Conservation (phyloP, 148 eudicot species). For the Amaranthus cruentus region DNA sequence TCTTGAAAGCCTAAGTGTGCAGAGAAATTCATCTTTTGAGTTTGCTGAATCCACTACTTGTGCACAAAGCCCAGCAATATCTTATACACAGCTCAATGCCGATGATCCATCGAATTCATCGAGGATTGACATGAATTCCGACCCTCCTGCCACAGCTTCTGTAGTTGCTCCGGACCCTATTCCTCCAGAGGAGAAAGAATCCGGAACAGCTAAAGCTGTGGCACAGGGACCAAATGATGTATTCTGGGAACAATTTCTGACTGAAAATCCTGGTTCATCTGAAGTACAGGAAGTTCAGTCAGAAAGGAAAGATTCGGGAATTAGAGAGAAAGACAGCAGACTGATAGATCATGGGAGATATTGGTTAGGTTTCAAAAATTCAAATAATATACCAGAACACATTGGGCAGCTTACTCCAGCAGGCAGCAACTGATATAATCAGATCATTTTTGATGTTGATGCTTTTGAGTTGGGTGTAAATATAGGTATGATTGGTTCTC, state of each 20-base stretch:
- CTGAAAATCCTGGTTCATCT: conserved; percentile 76
- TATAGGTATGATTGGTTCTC: conserved; percentile 28
- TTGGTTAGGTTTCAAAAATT: conserved; percentile 54
- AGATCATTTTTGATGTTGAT: conserved; percentile 23
- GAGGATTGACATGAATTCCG: conserved; percentile 59
- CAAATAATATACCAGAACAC: conserved; percentile 54
- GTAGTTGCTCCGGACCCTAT: conserved; percentile 20
- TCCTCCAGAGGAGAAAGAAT: conserved; percentile 33
- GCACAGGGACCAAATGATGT: conserved; percentile 64
- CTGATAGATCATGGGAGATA: conserved; percentile 37
- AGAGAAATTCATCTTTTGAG: conserved; percentile 38
- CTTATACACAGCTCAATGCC: conserved; percentile 57
- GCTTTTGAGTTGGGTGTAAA: conserved; percentile 24
- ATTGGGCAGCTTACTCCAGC: conserved; percentile 73
- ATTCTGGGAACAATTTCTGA: conserved; percentile 86
- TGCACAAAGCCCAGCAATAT: conserved; percentile 52
- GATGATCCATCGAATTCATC: conserved; percentile 42
- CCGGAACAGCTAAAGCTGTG: conserved; percentile 30
- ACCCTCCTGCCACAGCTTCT: conserved; percentile 33
- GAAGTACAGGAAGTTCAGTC: conserved; percentile 46
- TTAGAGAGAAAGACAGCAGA: conserved; percentile 47
- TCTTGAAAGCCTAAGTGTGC: conserved; percentile 19
- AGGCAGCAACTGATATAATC: conserved; percentile 49
- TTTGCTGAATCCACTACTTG: conserved; percentile 47
- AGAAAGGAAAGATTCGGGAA: conserved; percentile 41